Base-by-base conservation (phyloP, 208 protist species). In the Tetramitus jugosus region DNA sequence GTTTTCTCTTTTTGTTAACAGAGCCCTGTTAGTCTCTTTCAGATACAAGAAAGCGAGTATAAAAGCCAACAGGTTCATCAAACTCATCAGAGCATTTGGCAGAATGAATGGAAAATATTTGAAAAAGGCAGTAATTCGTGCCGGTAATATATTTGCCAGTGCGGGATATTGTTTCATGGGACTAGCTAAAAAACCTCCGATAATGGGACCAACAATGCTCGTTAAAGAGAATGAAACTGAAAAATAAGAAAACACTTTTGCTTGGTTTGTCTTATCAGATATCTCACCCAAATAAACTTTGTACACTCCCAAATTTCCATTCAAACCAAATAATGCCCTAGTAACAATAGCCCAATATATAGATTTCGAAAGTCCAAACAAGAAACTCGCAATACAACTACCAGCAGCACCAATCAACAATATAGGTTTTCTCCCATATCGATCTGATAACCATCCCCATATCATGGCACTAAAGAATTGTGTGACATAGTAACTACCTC, bases 231-330 rank as follows among this genome's bases (percentile, higher is more conserved):
- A 74, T 0, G 67, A 39, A 10, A 74, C 39, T 26, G 42, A n/a
- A 3, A 23, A 13, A 13, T 39, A 35, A 53, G 67, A n/a, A 53
- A 74, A 74, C 3, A 43, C 67, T 74, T 31, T 46, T 37, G 67
- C 42, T 53, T 53, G 39, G 37, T 74, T 74, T 10, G 67, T 74
- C 17, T 39, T 53, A 35, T 74, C 67, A 31, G 42, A 40, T 4
- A 74, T 53, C 37, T 74, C 67, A 29, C 42, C 42, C 4, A 74
- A 26, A 37, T 74, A 74, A 35, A 13, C 53, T 43, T 74, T 74
- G 29, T 3, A 39, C 14, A 65, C 31, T 42, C 31, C 8, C 33
- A 74, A 23, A n/a, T 74, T 42, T 23, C 67, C 67, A 74, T 74
- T 74, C n/a, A 74, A 37, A 39, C 67, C 67, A 53, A 56, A 74